phyloP scores from a whole-genome alignment of 1,139 yeast genomes.

The Candida tetrigidarum region DNA sequence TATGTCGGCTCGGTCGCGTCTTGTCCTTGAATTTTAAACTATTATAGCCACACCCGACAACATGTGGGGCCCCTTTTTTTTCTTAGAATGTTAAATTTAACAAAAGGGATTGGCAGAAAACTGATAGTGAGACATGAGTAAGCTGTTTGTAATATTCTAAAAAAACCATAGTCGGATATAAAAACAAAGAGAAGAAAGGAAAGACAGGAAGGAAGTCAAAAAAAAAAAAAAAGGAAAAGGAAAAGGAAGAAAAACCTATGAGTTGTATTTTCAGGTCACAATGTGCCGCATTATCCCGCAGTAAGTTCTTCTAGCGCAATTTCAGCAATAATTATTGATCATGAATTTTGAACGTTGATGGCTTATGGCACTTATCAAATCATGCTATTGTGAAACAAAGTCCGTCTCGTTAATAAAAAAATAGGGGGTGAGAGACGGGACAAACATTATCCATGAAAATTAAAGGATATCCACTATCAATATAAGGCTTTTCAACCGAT shows the following conservation, averaged over 20 bases:
- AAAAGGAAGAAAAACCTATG: not conserved
- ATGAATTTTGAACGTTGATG: conserved; percentile 1
- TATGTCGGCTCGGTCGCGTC: too few relatives aligned
- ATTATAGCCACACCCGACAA: too few relatives aligned
- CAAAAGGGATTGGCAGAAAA: not conserved
- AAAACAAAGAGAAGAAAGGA: too few relatives aligned
- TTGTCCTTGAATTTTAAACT: too few relatives aligned
- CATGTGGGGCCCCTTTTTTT: too few relatives aligned
- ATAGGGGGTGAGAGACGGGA: not conserved
- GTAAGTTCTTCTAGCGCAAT: not conserved
- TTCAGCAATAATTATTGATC: not conserved
- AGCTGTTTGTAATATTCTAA: not conserved
- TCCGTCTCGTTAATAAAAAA: too few relatives aligned
- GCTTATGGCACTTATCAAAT: not conserved
- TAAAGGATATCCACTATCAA: too few relatives aligned
- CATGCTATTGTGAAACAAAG: too few relatives aligned
- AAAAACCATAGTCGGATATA: too few relatives aligned
- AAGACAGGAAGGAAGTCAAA: not conserved
- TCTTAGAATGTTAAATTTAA: too few relatives aligned
- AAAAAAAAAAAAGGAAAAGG: not conserved
- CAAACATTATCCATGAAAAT: too few relatives aligned
- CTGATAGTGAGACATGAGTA: not conserved
- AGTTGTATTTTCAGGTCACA: not conserved
- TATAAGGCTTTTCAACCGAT: too few relatives aligned
- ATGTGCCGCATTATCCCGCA: conserved; percentile 4